Evolutionary conservation across 2,329 filamentous ascomycete species (phyloP).

Genomic region (Fusarium sacchari): DNA sequence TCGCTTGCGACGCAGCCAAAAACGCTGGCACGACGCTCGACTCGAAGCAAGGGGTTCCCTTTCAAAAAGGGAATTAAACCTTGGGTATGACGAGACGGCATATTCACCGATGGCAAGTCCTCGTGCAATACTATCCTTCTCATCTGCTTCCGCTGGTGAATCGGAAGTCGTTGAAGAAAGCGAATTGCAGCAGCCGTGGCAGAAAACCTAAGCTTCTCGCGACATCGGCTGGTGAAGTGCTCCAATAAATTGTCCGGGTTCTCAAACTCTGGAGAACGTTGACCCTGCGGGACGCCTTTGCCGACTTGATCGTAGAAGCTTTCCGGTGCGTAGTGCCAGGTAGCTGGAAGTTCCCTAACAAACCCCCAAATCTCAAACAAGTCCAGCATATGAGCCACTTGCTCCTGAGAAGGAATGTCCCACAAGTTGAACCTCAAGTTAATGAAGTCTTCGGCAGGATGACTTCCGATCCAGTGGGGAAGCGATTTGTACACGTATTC

Average conservation of each 20-base stretch:
- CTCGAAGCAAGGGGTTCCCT: conserved; percentile 14
- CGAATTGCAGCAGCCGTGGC: conserved; percentile 11
- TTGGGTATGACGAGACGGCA: background rate
- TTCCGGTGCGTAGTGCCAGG: accelerated
- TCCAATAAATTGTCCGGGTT: background rate
- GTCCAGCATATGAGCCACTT: accelerated
- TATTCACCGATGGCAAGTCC: background rate
- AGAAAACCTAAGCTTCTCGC: conserved; percentile 12
- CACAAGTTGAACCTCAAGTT: background rate
- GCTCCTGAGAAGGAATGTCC: background rate
- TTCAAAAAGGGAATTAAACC: background rate
- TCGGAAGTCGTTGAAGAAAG: conserved; percentile 1
- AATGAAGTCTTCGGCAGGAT: background rate
- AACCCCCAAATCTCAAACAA: background rate
- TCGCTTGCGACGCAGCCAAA: accelerated
- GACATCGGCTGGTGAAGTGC: background rate
- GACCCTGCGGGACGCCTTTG: background rate
- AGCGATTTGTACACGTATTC: accelerated
- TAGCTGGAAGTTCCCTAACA: background rate
- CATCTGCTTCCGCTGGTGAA: background rate
- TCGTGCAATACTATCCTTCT: background rate
- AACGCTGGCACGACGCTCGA: conserved; percentile 16
- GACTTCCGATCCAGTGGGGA: background rate
- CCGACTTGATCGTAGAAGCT: background rate
- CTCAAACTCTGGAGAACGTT: background rate